phyloP scores from a whole-genome alignment of 345 rosid species.

The Linum usitatissimum region DNA sequence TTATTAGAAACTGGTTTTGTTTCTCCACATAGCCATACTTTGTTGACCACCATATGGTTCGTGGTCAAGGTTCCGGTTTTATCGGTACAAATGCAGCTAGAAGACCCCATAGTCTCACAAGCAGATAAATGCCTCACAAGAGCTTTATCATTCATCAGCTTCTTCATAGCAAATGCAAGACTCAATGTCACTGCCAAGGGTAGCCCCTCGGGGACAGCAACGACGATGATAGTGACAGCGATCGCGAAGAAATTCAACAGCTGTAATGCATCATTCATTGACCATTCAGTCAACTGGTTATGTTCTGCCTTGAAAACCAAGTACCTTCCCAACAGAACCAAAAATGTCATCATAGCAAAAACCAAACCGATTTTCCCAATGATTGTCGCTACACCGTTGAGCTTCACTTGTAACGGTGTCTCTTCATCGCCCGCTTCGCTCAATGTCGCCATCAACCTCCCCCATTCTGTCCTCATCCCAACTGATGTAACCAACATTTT shows the following conservation, averaged over 20 bases:
- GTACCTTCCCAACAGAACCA: constrained; percentile 4
- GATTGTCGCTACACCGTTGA: constrained; percentile 6
- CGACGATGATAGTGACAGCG: constrained; percentile 7
- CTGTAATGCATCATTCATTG: neutral
- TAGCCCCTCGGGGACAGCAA: constrained; percentile 9
- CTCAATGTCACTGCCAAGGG: constrained; percentile 8
- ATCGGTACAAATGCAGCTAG: constrained; percentile 8
- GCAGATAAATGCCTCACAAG: constrained; percentile 5
- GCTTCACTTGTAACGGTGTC: constrained; percentile 9
- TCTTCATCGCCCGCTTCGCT: constrained; percentile 7
- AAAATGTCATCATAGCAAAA: constrained; percentile 8
- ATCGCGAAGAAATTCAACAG: constrained; percentile 7
- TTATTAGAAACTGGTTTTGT: constrained; percentile 7
- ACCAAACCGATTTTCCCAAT: constrained; percentile 9
- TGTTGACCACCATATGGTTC: constrained; percentile 7
- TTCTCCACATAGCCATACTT: constrained; percentile 1
- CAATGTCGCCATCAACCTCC: constrained; percentile 6
- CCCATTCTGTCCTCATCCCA: constrained; percentile 10
- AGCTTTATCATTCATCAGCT: constrained; percentile 7
- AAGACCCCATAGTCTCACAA: constrained; percentile 7
- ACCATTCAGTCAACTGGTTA: constrained; percentile 1
- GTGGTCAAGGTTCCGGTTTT: constrained; percentile 8
- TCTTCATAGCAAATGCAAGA: constrained; percentile 10
- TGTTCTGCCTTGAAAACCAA: neutral
- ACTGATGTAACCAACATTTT: constrained; percentile 7